Evolutionary conservation across 192 early-diverging fungal genomes (phyloP).

Genomic region (Irineochytrium annulatum): DNA sequence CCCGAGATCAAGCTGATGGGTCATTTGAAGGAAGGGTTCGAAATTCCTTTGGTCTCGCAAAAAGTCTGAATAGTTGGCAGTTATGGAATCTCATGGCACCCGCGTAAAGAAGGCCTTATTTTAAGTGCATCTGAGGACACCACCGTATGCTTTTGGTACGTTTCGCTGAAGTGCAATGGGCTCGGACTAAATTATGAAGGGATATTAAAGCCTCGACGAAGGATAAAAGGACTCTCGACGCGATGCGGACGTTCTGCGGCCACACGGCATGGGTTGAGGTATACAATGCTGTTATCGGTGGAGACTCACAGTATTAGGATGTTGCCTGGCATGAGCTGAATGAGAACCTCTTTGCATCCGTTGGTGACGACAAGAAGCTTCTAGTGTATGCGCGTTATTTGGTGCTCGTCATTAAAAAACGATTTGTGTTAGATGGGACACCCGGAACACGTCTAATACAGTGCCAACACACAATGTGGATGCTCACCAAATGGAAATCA

Average conservation of each 20-base stretch:
- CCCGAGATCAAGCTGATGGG: slow-evolving; percentile 85
- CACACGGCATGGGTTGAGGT: slow-evolving; percentile 92
- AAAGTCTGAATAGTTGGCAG: slow-evolving; percentile 28
- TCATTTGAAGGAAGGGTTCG: slow-evolving; percentile 88
- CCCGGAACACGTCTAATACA: slow-evolving; percentile 57
- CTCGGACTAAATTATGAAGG: slow-evolving; percentile 36
- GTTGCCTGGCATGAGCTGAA: slow-evolving; percentile 87
- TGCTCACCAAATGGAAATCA: slow-evolving; percentile 89
- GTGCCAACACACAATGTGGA: slow-evolving; percentile 67
- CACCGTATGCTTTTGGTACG: slow-evolving; percentile 78
- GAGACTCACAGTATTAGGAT: slow-evolving; percentile 50
- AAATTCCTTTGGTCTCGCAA: not conserved
- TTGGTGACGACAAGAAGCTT: slow-evolving; percentile 91
- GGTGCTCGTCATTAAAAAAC: slow-evolving; percentile 1
- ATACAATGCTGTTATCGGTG: not conserved
- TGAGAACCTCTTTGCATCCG: slow-evolving; percentile 89
- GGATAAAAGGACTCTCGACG: slow-evolving; percentile 72
- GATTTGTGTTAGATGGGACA: slow-evolving; percentile 76
- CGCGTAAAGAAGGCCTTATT: slow-evolving; percentile 69
- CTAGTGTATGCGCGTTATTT: slow-evolving; percentile 59
- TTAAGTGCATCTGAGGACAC: slow-evolving; percentile 90
- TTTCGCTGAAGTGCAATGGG: slow-evolving; percentile 9
- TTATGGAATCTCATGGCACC: slow-evolving; percentile 93
- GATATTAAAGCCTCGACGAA: slow-evolving; percentile 78
- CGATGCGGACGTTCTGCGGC: slow-evolving; percentile 71